Evolutionary conservation across 225 moss, liverwort and hornwort genomes (phyloP).

Genomic region (Thuidium tamariscinum): DNA sequence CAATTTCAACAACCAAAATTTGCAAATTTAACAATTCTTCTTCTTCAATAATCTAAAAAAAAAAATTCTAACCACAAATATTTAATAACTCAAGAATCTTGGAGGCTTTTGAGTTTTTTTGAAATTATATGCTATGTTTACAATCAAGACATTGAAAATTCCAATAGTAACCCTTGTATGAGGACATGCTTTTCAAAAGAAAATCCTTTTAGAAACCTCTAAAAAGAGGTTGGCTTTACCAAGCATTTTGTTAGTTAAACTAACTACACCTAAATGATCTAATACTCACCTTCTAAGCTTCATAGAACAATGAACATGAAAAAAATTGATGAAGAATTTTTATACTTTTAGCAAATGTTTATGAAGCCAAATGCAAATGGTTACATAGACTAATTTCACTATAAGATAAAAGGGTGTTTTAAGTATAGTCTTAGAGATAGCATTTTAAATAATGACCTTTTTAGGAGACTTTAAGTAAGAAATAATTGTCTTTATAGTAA

Average conservation of each 20-base stretch:
- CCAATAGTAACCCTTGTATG: accelerated
- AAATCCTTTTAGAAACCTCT: neutral
- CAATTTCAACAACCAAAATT: neutral
- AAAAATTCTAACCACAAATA: neutral
- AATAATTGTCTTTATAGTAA: too few relatives aligned
- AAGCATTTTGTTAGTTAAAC: neutral
- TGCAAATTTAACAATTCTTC: neutral
- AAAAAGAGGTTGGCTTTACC: accelerated
- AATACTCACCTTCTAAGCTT: too few relatives aligned
- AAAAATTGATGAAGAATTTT: neutral
- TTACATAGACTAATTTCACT: too few relatives aligned
- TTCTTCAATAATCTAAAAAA: neutral
- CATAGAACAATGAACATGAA: neutral
- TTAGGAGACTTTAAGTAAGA: too few relatives aligned
- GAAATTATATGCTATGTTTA: neutral
- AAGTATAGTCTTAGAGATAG: too few relatives aligned
- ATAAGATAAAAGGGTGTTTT: too few relatives aligned
- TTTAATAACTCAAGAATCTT: neutral
- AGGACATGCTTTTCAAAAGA: neutral
- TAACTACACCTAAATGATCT: neutral
- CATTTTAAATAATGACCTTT: too few relatives aligned
- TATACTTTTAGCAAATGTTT: neutral
- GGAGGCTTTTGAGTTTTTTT: neutral
- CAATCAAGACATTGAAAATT: neutral
- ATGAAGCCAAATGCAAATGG: neutral